Evolutionary conservation across 306 rosid species (phyloP), one percentile per base, ranked within the genome.

Genomic region (Lathyrus tuberosus): DNA sequence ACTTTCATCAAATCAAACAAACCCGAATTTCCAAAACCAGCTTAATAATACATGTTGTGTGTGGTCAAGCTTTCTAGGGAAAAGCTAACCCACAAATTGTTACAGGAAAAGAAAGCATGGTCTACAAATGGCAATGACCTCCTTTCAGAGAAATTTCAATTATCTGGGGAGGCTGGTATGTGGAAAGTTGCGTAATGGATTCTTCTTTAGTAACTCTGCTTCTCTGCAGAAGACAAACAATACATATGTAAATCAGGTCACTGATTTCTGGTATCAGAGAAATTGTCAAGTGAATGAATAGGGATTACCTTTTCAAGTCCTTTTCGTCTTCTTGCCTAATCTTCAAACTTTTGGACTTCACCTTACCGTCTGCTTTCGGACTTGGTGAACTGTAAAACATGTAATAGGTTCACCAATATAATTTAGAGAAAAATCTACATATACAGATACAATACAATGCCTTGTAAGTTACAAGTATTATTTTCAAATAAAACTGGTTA

Each of bases 141-240:
- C 43, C 37, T 56, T 63, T 46, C 40, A 22, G 41, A 15, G 47
- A 8, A 37, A 47, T 53, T 62, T 67, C 52, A 42, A 62, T 70
- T 83, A 88, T 84, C 96, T 85, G 15, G 97, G 96, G 33, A 92
- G 88, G 68, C 91, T 88, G 83, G 40, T 80, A 24, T 76, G 80
- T 48, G 92, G 96, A 30, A 93, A 93, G 63, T 93, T 83, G 65
- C 93, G 93, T n/a, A 93, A 72, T 62, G 98, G 98, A 49, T 90
- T 83, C 85, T 81, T 83, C 83, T 96, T 79, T 56, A 93, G 68
- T 65, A 90, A 68, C 65, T 93, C 96, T 6, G 96, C 79, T 85
- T 93, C 93, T 79, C 96, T 92, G 83, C 73, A 62, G 51, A 53
- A 49, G 46, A 53, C 66, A 62, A 75, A 18, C 10, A 42, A 12